Conservation (phyloP, 257 asterid genomes). For the Jacaranda mimosifolia region DNA sequence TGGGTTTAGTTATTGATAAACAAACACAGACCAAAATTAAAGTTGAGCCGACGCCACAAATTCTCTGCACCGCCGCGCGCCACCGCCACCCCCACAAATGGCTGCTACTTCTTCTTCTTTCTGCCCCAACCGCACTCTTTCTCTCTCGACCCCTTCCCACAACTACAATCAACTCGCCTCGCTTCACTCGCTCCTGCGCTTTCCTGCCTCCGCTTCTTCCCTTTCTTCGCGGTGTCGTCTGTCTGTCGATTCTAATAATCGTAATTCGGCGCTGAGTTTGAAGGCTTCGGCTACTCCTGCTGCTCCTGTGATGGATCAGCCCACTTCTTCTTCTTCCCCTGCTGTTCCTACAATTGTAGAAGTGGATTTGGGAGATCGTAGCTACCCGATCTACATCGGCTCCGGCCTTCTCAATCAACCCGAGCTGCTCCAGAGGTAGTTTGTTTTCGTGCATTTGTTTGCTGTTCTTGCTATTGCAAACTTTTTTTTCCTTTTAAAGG, state of each 20-base stretch:
- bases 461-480: background rate
- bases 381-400: slow-evolving; percentile 98
- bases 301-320: slow-evolving; percentile 70
- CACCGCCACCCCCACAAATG: slow-evolving; percentile 44
- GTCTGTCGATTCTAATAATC: slow-evolving; percentile 32
- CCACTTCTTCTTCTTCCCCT: slow-evolving; percentile 53
- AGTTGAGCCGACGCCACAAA: slow-evolving; percentile 22
- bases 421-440: slow-evolving; percentile 83
- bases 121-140: slow-evolving; percentile 49
- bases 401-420: slow-evolving; percentile 88
- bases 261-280: slow-evolving; percentile 34
- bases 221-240: slow-evolving; percentile 40
- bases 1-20: background rate
- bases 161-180: slow-evolving; percentile 41
- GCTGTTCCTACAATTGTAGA: slow-evolving; percentile 67
- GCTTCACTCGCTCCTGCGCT: slow-evolving; percentile 43
- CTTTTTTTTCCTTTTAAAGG: background rate
- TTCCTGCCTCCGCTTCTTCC: slow-evolving; percentile 46
- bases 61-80: slow-evolving; percentile 37
- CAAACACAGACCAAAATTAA: background rate
- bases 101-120: slow-evolving; percentile 61
- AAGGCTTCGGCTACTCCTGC: slow-evolving; percentile 63
- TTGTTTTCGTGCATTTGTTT: background rate
- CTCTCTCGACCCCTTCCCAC: slow-evolving; percentile 43
- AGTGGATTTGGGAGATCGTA: slow-evolving; percentile 93